A percentile compares a stretch with the other conserved stretches of the same genome.
These are phyloP conservation scores for Lactifluus hygrophoroides DNA, from an alignment of 768 basidiomycete species.

Conservation along the genomic window DNA sequence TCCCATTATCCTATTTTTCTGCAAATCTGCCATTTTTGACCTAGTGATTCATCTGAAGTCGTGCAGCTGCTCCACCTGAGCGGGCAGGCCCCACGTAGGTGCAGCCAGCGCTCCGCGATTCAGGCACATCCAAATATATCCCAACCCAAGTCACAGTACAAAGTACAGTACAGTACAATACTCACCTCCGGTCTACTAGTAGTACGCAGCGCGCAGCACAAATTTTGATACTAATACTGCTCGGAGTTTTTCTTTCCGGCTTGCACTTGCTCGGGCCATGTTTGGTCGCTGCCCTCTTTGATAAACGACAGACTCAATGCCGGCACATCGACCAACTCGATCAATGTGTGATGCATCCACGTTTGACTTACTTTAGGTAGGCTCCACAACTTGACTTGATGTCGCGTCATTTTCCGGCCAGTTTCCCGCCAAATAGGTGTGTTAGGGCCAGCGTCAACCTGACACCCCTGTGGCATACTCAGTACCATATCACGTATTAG, in stretches of 20 bases:
- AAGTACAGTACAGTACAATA: neutral
- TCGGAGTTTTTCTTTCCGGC: too few relatives aligned
- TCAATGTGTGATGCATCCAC: neutral
- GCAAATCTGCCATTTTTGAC: neutral
- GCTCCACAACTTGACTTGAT: neutral
- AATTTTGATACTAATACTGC: neutral
- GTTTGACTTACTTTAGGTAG: neutral
- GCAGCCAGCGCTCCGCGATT: slow-evolving; percentile 8
- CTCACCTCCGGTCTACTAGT: too few relatives aligned
- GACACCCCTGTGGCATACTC: neutral
- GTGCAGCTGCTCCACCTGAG: slow-evolving; percentile 1
- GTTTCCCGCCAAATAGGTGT: neutral
- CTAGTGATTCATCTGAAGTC: slow-evolving; percentile 1
- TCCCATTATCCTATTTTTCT: neutral
- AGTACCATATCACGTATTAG: neutral
- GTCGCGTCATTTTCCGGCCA: neutral
- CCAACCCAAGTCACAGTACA: neutral
- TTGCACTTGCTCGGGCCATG: neutral
- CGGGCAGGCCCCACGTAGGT: slow-evolving; percentile 1
- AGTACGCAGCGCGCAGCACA: neutral
- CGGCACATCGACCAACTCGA: neutral
- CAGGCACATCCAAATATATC: slow-evolving; percentile 1
- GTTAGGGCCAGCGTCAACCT: neutral
- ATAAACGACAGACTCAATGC: neutral
- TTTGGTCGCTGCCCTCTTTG: neutral